Conservation (phyloP, 1,284 basidiomycete species). For the Fomes fomentarius region DNA sequence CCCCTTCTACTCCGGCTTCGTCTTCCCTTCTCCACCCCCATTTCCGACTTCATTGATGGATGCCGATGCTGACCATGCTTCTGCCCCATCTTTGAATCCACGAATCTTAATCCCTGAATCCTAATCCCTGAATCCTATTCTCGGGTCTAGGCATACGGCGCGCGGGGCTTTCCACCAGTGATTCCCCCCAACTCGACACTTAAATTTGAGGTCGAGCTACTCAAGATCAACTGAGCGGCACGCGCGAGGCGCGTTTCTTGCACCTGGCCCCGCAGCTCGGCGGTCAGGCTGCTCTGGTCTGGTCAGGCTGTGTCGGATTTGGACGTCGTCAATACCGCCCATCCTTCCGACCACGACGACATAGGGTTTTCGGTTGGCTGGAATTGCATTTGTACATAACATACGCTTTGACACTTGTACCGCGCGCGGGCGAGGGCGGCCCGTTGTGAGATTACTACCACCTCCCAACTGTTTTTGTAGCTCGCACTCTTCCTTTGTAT, state of each 20-base stretch:
- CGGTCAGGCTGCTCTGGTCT: not conserved
- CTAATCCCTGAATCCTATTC: too few species aligned
- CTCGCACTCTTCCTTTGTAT: conserved; percentile 14
- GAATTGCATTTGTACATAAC: conserved; percentile 25
- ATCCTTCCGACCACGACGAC: not conserved
- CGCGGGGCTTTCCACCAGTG: conserved; percentile 76
- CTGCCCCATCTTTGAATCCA: not conserved
- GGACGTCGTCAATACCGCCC: not conserved
- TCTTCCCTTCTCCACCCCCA: not conserved
- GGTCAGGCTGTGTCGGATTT: not conserved
- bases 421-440: conserved; percentile 21
- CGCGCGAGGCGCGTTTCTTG: not conserved
- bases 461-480: conserved; percentile 29
- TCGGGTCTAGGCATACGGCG: conserved; percentile 61
- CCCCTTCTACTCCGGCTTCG: not conserved
- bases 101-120: too few species aligned
- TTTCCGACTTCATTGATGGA: conserved; percentile 9
- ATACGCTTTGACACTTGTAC: conserved; percentile 10
- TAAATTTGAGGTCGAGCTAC: conserved; percentile 81
- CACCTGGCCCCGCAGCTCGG: not conserved
- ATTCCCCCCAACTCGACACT: conserved; percentile 81
- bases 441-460: conserved; percentile 30
- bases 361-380: conserved; percentile 17
- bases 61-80: conserved; percentile 5
- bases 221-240: conserved; percentile 61